phyloP scores from a whole-genome alignment of 805 yeast species.

The Candida vaughaniae region DNA sequence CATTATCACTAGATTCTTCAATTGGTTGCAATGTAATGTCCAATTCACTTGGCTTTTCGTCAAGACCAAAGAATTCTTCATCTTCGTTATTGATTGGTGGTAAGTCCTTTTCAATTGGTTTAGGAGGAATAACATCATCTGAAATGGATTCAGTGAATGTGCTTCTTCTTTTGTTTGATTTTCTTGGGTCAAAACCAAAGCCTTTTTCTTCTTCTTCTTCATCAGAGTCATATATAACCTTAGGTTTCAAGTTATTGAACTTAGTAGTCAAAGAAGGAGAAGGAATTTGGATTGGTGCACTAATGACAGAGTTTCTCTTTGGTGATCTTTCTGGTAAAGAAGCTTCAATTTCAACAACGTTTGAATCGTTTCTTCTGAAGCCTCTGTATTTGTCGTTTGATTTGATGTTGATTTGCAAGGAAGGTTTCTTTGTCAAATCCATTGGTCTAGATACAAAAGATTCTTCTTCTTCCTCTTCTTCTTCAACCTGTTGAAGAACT shows the following conservation, averaged over 20 bases:
- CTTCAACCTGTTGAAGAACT: constrained; percentile 14
- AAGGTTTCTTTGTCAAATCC: constrained; percentile 12
- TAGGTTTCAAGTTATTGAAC: constrained; percentile 16
- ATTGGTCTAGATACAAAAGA: constrained; percentile 8
- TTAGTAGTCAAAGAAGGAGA: constrained; percentile 10
- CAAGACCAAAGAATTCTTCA: constrained; percentile 2
- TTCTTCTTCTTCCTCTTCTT: constrained; percentile 11
- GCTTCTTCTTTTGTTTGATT: constrained; percentile 10
- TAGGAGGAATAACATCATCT: constrained; percentile 1
- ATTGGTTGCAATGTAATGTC: constrained; percentile 34
- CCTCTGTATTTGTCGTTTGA: constrained; percentile 35
- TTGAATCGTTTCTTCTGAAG: constrained; percentile 36
- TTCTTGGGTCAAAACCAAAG: constrained; percentile 25
- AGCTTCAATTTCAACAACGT: constrained; percentile 19
- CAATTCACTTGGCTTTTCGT: constrained; percentile 15
- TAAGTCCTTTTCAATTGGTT: constrained; percentile 7
- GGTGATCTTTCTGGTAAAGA: constrained; percentile 25
- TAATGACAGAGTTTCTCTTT: constrained; percentile 5
- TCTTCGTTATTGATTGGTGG: background rate
- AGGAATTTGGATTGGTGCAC: constrained; percentile 4
- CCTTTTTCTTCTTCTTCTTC: constrained; percentile 15
- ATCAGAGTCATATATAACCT: constrained; percentile 16
- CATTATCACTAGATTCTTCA: constrained; percentile 30
- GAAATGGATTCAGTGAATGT: background rate
- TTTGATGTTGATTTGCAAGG: constrained; percentile 13